Base-by-base conservation (phyloP, 2,329 filamentous ascomycete genomes). In the Cladosporium cucumerinum region DNA sequence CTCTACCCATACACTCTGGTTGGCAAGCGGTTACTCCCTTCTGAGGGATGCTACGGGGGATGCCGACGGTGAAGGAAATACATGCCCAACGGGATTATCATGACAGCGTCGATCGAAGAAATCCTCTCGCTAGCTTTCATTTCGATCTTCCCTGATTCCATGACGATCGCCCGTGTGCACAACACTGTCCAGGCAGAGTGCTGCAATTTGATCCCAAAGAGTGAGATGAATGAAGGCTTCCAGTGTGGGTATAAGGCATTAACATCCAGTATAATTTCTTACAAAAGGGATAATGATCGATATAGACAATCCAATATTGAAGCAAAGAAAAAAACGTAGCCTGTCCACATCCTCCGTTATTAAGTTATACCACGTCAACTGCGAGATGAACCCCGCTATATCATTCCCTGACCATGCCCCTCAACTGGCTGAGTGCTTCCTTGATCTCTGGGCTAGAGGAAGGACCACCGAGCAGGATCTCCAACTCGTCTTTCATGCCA, bases 401-500 rank as follows among this genome's bases (percentile, higher is more conserved):
- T 62, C 60, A 55, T 32, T 55, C 60, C 18, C 23, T 21, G 18
- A 62, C 60, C 60, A 62, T 30, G 23, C 43, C 25, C 26, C 60
- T 62, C 36, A 65, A 43, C 46, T 59, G 48, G 21, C 63, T 51
- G 25, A 58, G 26, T 18, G 68, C 69, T 43, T 68, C 64, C 30
- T 66, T 66, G 48, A 69, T 64, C 54, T 67, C 43, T 23, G 66
- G 64, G 55, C 65, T 69, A n/a, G 61, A 59, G 39, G 61, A 68
- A 25, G 65, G 65, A 2, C 66, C 68, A 2, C 62, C 66, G 10
- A 67, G 43, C 26, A 74, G 34, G 32, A 74, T 73, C 46, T 63
- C 52, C 61, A 70, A 67, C 62, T 74, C 72, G 34, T 88, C 86
- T 8, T 83, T 81, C 84, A 86, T 86, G 11, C 85, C 85, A 28